Conservation (phyloP, 2,329 filamentous ascomycete species). For the Didymellaceae sp. region DNA sequence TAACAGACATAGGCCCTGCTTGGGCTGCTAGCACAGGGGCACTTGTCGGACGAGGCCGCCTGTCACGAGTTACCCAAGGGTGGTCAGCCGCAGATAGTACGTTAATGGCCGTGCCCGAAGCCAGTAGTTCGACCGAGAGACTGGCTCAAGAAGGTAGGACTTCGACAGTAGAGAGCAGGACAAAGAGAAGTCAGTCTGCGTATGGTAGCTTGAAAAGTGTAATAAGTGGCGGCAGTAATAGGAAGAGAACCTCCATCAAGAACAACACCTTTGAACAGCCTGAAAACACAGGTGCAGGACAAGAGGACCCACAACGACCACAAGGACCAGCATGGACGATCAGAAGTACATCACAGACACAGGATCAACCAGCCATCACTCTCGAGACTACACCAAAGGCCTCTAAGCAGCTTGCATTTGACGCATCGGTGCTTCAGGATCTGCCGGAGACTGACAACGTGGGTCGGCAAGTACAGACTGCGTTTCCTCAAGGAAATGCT, state of each 20-base stretch:
- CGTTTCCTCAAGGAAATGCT: conserved; percentile 15
- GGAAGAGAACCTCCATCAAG: conserved; percentile 35
- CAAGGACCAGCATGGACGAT: conserved; percentile 39
- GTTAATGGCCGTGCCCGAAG: conserved; percentile 56
- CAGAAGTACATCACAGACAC: conserved; percentile 30
- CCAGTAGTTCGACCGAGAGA: conserved; percentile 54
- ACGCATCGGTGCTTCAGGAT: conserved; percentile 39
- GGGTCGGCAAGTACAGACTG: conserved; percentile 20
- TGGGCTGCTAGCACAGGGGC: conserved; percentile 40
- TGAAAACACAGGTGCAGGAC: conserved; percentile 21
- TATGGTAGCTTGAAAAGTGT: conserved; percentile 50
- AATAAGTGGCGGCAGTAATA: conserved; percentile 46
- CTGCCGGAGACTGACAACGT: conserved; percentile 17
- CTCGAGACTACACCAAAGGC: conserved; percentile 41
- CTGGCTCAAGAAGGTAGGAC: conserved; percentile 41
- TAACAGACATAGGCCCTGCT: conserved; percentile 44
- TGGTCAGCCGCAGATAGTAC: conserved; percentile 49
- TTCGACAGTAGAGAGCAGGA: conserved; percentile 26
- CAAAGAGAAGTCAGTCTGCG: conserved; percentile 45
- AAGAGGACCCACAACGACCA: conserved; percentile 17
- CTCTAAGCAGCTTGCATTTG: conserved; percentile 46
- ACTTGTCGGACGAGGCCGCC: conserved; percentile 39
- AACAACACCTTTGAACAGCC: conserved; percentile 29
- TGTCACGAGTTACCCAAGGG: conserved; percentile 41
- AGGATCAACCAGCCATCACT: conserved; percentile 42